Evolutionary conservation across 352 stramenopile genomes (phyloP).

Genomic region (Globisporangium heterothallicum): DNA sequence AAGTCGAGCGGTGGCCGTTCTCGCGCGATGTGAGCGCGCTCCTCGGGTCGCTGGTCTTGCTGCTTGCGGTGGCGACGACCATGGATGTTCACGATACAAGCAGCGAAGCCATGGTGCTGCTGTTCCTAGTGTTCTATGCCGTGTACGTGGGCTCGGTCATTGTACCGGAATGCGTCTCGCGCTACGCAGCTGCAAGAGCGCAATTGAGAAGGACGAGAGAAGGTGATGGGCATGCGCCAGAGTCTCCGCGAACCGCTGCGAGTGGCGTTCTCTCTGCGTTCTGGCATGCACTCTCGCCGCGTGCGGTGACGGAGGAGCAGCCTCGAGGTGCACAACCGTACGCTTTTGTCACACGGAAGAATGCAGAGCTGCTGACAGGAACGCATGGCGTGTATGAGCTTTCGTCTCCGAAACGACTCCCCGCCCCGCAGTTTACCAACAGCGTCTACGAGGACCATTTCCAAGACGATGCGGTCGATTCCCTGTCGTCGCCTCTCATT

Average conservation of each 20-base stretch:
- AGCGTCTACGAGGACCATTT: conserved; percentile 67
- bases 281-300: conserved; percentile 61
- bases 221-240: no score
- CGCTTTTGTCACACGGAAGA: conserved; percentile 35
- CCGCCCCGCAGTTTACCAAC: conserved; percentile 28
- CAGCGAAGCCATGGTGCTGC: conserved; percentile 26
- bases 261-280: conserved; percentile 61
- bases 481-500: conserved; percentile 58
- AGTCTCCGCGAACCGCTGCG: neutral
- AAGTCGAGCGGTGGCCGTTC: conserved; percentile 64
- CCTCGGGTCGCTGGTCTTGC: conserved; percentile 36
- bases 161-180: conserved; percentile 40
- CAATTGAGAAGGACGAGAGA: neutral
- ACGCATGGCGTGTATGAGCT: conserved; percentile 18
- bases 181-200: conserved; percentile 15
- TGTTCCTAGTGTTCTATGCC: conserved; percentile 46
- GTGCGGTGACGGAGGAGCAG: conserved; percentile 13
- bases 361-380: conserved; percentile 12
- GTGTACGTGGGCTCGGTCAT: conserved; percentile 61
- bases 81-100: neutral
- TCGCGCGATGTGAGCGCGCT: conserved; percentile 55
- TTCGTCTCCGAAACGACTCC: conserved; percentile 13
- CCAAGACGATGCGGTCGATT: conserved; percentile 29
- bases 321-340: conserved; percentile 23
- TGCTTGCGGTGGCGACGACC: conserved; percentile 32